Conservation (phyloP, 1,284 basidiomycete species). For the Pterulicium gracile region DNA sequence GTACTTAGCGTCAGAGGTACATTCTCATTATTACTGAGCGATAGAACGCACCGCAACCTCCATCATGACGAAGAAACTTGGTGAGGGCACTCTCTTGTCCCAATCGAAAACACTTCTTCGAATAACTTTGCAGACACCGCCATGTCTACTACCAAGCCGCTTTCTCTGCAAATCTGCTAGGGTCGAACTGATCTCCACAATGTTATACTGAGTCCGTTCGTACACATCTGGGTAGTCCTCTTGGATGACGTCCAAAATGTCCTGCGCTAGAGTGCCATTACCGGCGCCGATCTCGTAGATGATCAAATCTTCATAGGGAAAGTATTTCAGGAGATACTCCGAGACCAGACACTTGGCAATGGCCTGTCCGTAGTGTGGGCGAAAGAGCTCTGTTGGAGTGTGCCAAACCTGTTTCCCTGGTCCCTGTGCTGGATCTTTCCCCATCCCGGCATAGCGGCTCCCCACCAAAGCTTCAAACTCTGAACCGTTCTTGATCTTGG, state of each 20-base stretch:
- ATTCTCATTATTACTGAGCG: too few species aligned
- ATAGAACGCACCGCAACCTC: constrained; percentile 77
- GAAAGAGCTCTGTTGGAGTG: constrained; percentile 96
- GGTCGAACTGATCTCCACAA: constrained; percentile 86
- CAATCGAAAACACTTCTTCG: constrained; percentile 88
- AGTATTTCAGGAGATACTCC: constrained; percentile 90
- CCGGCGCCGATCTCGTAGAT: constrained; percentile 98
- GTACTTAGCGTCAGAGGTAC: constrained; percentile 2
- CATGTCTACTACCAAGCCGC: constrained; percentile 43
- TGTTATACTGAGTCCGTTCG: constrained; percentile 80
- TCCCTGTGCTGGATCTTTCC: constrained; percentile 48
- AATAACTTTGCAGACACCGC: constrained; percentile 53
- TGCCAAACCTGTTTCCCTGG: constrained; percentile 95
- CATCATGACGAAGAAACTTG: constrained; percentile 90
- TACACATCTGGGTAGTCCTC: constrained; percentile 85
- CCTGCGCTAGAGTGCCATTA: constrained; percentile 87
- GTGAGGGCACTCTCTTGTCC: constrained; percentile 65
- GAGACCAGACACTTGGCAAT: constrained; percentile 83
- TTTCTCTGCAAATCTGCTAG: constrained; percentile 66
- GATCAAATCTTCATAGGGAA: constrained; percentile 90
- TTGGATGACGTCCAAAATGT: constrained; percentile 77
- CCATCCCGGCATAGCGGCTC: constrained; percentile 63
- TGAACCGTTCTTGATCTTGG: constrained; percentile 49
- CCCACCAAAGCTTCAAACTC: constrained; percentile 82
- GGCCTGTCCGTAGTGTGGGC: constrained; percentile 92